Evolutionary conservation across 441 rosid genomes (phyloP), one percentile per base, ranked within the genome.

Genomic region (Gossypium trilobum): DNA sequence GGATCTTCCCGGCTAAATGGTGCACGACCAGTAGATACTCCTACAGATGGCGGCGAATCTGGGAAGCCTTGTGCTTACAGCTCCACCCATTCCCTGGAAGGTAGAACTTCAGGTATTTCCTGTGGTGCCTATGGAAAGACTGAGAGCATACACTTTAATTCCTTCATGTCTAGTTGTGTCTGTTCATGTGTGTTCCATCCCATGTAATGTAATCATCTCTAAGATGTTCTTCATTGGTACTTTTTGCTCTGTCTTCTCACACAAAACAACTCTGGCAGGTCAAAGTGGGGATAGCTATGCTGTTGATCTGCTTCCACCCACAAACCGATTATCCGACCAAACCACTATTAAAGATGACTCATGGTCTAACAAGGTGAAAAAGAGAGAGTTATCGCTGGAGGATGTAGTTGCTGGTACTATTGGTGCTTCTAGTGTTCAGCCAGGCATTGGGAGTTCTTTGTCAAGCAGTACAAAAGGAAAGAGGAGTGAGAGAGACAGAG

Each of bases 401-500:
- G 98, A 95, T 80, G 99, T 86, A 59, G 86, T 86, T 78, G 91
- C 86, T 74, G 68, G 83, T 71, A 71, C 76, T 52, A 39, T 76
- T 78, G 82, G 85, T 70, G 72, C 74, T 69, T 66, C 81, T 42
- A 75, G 77, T 76, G 65, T 74, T 54, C 80, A 82, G n/a, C 74
- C 87, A 13, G 87, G 82, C 68, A 76, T 82, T 48, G 92, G 90
- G 74, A 80, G 77, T 77, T 82, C 92, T 80, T 81, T 92, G 51
- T 77, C 87, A 78, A 87, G 89, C 86, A 89, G 87, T 81, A 80
- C 89, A 31, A 95, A 92, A 80, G 98, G 99, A 78, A 95, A 89
- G 85, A 87, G 97, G 77, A 95, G 98, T 77, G 97, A 95, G 77
- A 87, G 99, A 82, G 98, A 92, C 75, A 89, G 98, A 83, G 98